Base-by-base conservation (phyloP, 2,329 filamentous ascomycete genomes). In the Fusarium sp. region DNA sequence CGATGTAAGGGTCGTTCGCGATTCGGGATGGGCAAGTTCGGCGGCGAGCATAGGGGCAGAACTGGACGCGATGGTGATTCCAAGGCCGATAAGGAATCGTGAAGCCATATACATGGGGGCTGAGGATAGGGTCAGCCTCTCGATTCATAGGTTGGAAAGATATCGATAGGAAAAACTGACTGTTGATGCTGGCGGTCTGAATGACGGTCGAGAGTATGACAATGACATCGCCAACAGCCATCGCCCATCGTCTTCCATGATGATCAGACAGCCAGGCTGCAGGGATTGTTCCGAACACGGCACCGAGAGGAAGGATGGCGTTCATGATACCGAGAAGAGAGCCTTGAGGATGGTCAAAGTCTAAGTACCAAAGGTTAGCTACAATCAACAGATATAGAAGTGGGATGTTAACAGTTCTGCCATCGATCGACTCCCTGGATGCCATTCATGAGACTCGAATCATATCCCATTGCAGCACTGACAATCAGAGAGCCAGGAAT, bases 391-490 rank as follows among this genome's bases (percentile, higher is more conserved):
- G n/a, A n/a, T n/a, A n/a, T n/a, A n/a, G n/a, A n/a, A n/a, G n/a
- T n/a, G n/a, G n/a, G n/a, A n/a, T n/a, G n/a, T n/a, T n/a, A n/a
- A n/a, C 37, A 44, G 1, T 55, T 40, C 18, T 55, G 52, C 52
- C 38, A 55, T 18, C 52, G 27, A 11, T 55, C n/a, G 2, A 55
- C 52, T 12, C 52, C 52, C 15, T 55, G 27, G 7, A 33, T 44
- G 3, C 38, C 52, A 7, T 55, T 44, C 52, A 44, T 44, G n/a
- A 55, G 38, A 33, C 38, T 55, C 2, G 52, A 55, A 8, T 55
- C 52, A 13, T 55, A 55, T n/a, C 52, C 52, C 52, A 55, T 55
- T 5, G 38, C 52, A 23, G 38, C 52, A 3, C 52, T 55, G n/a
- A 44, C 52, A 7, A 55, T 44, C 15, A 44, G 32, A 7, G 52